Percentiles rank a stretch among this genome's conserved stretches.
These are phyloP conservation scores for Exophiala sideris DNA, from an alignment of 2,329 filamentous ascomycete species.

Conservation along the genomic window DNA sequence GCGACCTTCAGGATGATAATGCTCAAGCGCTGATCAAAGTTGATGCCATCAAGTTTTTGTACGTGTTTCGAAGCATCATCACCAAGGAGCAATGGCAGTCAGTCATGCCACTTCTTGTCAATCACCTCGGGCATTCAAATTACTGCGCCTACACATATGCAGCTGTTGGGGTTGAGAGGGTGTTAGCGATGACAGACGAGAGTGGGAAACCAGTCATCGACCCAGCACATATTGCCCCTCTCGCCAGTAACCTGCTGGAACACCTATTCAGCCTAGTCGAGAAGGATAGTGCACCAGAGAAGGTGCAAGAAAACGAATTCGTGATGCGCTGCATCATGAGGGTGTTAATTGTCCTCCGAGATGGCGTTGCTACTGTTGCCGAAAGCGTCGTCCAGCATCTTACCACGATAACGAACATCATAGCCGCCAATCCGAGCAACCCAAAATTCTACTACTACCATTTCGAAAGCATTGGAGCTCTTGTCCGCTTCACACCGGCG, in stretches of 20 bases:
- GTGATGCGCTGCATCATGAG: conserved; percentile 98
- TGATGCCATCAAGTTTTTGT: conserved; percentile 96
- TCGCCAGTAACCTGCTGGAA: conserved; percentile 79
- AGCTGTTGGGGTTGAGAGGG: conserved; percentile 91
- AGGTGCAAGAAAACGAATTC: conserved; percentile 98
- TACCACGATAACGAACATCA: conserved; percentile 84
- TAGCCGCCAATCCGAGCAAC: conserved; percentile 93
- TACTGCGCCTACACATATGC: conserved; percentile 98
- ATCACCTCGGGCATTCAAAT: conserved; percentile 83
- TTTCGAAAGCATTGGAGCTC: conserved; percentile 88
- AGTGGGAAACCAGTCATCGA: conserved; percentile 77
- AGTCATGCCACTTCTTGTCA: conserved; percentile 83
- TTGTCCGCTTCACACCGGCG: conserved; percentile 69
- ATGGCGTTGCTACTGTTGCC: conserved; percentile 69
- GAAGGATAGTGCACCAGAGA: conserved; percentile 76
- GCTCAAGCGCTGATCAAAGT: conserved; percentile 88
- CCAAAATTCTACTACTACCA: conserved; percentile 98
- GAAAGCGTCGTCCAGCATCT: conserved; percentile 80
- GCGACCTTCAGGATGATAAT: conserved; percentile 72
- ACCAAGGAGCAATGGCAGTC: conserved; percentile 88
- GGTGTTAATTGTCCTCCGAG: conserved; percentile 88
- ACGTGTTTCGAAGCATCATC: conserved; percentile 92
- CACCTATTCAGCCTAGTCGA: conserved; percentile 91
- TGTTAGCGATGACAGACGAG: conserved; percentile 72
- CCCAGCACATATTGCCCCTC: conserved; percentile 71